Evolutionary conservation across 345 rosid genomes (phyloP).

Genomic region (Viola odorata): DNA sequence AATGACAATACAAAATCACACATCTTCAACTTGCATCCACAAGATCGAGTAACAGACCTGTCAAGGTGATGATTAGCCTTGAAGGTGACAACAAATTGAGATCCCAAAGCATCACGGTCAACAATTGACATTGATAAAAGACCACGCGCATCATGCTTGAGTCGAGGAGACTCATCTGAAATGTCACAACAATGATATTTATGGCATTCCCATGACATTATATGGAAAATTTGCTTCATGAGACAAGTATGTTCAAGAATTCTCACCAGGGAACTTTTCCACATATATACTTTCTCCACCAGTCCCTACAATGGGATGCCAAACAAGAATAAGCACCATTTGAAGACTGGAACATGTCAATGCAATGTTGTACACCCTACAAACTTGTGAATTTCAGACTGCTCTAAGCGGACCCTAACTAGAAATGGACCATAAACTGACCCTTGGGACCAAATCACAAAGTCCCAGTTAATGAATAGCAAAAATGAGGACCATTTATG

Average conservation of each 20-base stretch:
- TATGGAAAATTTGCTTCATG: not conserved
- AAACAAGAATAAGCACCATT: conserved; percentile 8
- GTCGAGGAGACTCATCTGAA: conserved; percentile 78
- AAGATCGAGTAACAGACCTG: conserved; percentile 35
- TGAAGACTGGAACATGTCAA: not conserved
- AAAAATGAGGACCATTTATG: too few species aligned
- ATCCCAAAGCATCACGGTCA: conserved; percentile 78
- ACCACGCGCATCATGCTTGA: conserved; percentile 79
- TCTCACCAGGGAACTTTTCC: conserved; percentile 83
- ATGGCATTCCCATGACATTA: not conserved
- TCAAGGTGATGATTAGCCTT: conserved; percentile 75
- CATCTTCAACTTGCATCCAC: too few species aligned
- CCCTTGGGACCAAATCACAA: too few species aligned
- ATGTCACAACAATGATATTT: conserved; percentile 11
- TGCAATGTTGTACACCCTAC: not conserved
- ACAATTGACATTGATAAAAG: conserved; percentile 76
- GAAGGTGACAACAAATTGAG: conserved; percentile 79
- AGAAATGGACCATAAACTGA: too few species aligned
- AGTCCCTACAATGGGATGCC: conserved; percentile 44
- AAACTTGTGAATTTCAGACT: not conserved
- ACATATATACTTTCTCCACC: conserved; percentile 91
- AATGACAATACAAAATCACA: too few species aligned
- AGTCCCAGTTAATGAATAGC: too few species aligned
- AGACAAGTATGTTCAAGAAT: not conserved
- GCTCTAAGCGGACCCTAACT: too few species aligned